A percentile compares a stretch with the other conserved stretches of the same genome.
Conservation (phyloP, 2,329 filamentous ascomycete genomes). For the Hymenoscyphus repandus region DNA sequence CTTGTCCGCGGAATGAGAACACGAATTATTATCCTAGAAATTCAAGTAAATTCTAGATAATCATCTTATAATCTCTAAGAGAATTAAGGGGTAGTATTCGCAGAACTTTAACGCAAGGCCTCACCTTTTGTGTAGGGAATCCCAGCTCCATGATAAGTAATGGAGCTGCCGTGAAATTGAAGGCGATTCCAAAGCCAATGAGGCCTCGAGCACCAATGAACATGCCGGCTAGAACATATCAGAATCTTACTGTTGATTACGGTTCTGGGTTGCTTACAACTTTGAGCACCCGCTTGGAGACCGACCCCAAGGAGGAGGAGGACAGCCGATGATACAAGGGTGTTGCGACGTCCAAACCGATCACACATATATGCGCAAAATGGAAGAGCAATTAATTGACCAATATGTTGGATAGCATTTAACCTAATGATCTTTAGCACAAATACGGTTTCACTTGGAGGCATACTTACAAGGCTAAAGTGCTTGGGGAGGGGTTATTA, state of each 20-base stretch:
- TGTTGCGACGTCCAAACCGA: not conserved
- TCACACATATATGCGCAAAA: conserved; percentile 1
- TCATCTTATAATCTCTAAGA: too few species aligned
- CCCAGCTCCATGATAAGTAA: too few species aligned
- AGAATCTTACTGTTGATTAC: too few species aligned
- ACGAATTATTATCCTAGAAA: too few species aligned
- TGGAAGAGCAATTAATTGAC: conserved; percentile 2
- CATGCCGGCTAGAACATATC: not conserved
- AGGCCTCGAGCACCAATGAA: not conserved
- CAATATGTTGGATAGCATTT: not conserved
- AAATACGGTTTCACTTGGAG: too few species aligned
- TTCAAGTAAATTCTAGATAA: too few species aligned
- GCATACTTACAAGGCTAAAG: not conserved
- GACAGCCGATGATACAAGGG: not conserved
- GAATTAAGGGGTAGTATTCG: too few species aligned
- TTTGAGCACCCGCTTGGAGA: not conserved
- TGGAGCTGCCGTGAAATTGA: conserved; percentile 27
- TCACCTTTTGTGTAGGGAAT: too few species aligned
- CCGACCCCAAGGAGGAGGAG: not conserved
- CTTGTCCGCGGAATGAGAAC: too few species aligned
- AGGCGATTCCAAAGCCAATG: conserved; percentile 4
- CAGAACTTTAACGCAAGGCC: too few species aligned
- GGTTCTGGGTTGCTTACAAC: too few species aligned
- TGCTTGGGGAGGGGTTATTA: not conserved
- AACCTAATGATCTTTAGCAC: not conserved